These are phyloP conservation scores for Batrachochytrium dendrobatidis DNA, from an alignment of 371 early-diverging fungal species.

Conservation along the genomic window DNA sequence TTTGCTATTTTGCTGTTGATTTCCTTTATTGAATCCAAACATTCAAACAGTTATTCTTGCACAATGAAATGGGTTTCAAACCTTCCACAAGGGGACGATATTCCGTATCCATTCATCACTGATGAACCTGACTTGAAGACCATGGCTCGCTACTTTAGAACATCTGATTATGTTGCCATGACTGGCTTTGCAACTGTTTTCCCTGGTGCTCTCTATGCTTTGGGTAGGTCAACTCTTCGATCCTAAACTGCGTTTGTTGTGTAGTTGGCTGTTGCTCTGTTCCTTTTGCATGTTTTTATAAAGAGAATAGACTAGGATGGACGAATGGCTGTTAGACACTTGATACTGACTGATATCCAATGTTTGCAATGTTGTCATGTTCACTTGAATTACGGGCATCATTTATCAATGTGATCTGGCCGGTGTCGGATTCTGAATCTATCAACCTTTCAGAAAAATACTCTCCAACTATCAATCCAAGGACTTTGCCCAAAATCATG, in stretches of 20 bases:
- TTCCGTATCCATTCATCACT: conserved; percentile 35
- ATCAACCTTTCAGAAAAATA: conserved; percentile 24
- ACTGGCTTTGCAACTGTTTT: conserved; percentile 63
- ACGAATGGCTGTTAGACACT: too few species aligned
- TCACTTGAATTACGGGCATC: neutral
- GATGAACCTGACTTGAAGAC: conserved; percentile 62
- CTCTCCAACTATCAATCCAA: conserved; percentile 35
- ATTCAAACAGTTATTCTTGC: too few species aligned
- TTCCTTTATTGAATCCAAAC: too few species aligned
- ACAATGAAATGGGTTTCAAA: too few species aligned
- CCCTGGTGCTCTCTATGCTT: conserved; percentile 62
- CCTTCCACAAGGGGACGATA: conserved; percentile 30
- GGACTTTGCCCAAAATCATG: conserved; percentile 29
- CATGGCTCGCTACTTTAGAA: conserved; percentile 83
- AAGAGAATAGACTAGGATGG: too few species aligned
- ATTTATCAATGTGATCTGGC: neutral
- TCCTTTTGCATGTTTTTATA: too few species aligned
- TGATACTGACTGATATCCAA: too few species aligned
- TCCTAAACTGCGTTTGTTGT: neutral
- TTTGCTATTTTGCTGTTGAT: too few species aligned
- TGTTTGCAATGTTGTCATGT: too few species aligned
- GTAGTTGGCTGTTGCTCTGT: neutral
- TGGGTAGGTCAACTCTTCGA: conserved; percentile 54
- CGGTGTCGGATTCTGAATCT: neutral
- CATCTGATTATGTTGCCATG: conserved; percentile 67